Evolutionary conservation across 208 protist species (phyloP).

Genomic region (Trypanosoma grayi): DNA sequence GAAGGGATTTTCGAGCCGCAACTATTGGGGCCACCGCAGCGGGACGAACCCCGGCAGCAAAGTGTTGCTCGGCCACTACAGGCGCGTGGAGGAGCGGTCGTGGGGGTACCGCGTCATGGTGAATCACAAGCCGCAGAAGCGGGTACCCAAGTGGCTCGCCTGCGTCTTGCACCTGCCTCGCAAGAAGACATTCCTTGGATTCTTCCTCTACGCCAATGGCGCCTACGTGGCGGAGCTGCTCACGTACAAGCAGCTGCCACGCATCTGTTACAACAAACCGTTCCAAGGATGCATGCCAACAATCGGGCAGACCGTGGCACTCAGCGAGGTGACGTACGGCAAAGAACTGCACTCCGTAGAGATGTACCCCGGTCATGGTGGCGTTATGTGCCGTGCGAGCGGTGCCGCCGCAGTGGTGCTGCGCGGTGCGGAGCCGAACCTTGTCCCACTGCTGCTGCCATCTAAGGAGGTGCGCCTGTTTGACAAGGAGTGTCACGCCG

Average conservation of each 20-base stretch:
- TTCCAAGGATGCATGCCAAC: slow-evolving; percentile 87
- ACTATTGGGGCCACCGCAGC: slow-evolving; percentile 89
- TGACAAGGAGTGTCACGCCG: slow-evolving; percentile 80
- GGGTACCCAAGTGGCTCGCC: slow-evolving; percentile 90
- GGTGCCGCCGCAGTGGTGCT: slow-evolving; percentile 85
- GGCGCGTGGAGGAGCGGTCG: slow-evolving; percentile 69
- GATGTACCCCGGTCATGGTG: slow-evolving; percentile 90
- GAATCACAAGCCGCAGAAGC: slow-evolving; percentile 90
- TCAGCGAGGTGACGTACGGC: slow-evolving; percentile 89
- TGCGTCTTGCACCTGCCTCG: slow-evolving; percentile 81
- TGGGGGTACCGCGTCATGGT: slow-evolving; percentile 79
- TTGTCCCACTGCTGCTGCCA: slow-evolving; percentile 86
- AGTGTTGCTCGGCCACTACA: slow-evolving; percentile 82
- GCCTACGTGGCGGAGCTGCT: slow-evolving; percentile 90
- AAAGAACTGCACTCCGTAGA: slow-evolving; percentile 91
- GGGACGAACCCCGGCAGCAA: slow-evolving; percentile 89
- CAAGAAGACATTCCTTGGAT: slow-evolving; percentile 82
- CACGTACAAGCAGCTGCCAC: slow-evolving; percentile 92
- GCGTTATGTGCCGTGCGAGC: slow-evolving; percentile 77
- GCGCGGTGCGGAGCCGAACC: slow-evolving; percentile 83
- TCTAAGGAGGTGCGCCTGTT: slow-evolving; percentile 92
- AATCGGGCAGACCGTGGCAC: slow-evolving; percentile 84
- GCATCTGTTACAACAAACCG: slow-evolving; percentile 86
- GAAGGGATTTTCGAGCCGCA: slow-evolving; percentile 79
- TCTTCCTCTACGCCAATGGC: slow-evolving; percentile 91